A percentile compares a stretch with the other conserved stretches of the same genome.
Conservation (phyloP, 768 basidiomycete genomes). For the Lactarius hatsudake region DNA sequence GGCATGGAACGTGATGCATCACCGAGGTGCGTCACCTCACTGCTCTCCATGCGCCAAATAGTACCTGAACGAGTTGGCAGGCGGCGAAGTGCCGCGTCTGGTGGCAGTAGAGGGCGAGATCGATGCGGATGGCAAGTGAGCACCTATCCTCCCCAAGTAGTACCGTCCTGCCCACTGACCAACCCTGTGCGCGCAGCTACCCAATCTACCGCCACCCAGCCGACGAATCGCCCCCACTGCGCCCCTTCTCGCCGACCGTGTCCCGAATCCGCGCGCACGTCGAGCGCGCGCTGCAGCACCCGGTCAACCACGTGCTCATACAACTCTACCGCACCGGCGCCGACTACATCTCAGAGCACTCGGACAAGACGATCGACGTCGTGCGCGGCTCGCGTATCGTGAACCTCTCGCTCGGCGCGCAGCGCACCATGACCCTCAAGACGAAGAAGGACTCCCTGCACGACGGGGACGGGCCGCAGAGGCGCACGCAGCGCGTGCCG, state of each 20-base stretch:
- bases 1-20: constrained; percentile 69
- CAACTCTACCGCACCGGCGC: constrained; percentile 76
- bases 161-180: constrained; percentile 8
- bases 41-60: neutral
- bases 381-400: constrained; percentile 70
- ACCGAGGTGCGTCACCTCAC: constrained; percentile 50
- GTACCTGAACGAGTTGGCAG: constrained; percentile 35
- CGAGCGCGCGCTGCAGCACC: constrained; percentile 55
- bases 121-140: constrained; percentile 48
- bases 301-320: constrained; percentile 81
- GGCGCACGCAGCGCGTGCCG: constrained; percentile 54
- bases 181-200: constrained; percentile 42
- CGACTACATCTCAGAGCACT: constrained; percentile 85
- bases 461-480: neutral
- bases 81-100: constrained; percentile 68
- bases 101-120: constrained; percentile 62
- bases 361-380: constrained; percentile 84
- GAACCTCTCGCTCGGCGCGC: constrained; percentile 78
- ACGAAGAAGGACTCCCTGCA: constrained; percentile 49
- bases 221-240: constrained; percentile 69
- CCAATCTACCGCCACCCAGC: constrained; percentile 83
- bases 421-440: constrained; percentile 73
- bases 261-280: constrained; percentile 60
- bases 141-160: neutral
- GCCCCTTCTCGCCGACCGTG: constrained; percentile 67